Evolutionary conservation across 2,329 filamentous ascomycete species (phyloP).

Genomic region (Clonostachys chloroleuca): DNA sequence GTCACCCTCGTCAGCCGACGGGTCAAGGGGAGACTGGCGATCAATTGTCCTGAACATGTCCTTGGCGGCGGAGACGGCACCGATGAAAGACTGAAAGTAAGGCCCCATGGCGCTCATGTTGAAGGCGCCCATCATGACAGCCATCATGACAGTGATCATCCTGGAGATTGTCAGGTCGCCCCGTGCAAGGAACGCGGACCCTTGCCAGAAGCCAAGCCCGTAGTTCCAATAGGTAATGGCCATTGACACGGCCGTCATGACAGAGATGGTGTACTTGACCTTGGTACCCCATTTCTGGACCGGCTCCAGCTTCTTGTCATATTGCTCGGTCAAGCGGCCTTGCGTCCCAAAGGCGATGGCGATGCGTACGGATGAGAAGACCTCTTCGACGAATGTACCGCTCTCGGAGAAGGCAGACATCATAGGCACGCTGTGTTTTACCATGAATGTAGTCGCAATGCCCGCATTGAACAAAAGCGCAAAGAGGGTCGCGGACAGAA

Average conservation of each 20-base stretch:
- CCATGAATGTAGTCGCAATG: conserved; percentile 65
- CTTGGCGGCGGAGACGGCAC: neutral
- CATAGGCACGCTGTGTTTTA: conserved; percentile 76
- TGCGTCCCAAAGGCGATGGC: conserved; percentile 91
- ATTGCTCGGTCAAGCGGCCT: conserved; percentile 72
- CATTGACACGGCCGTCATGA: conserved; percentile 55
- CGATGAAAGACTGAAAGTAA: conserved; percentile 2
- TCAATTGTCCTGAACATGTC: neutral
- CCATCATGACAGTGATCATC: conserved; percentile 72
- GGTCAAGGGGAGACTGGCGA: conserved; percentile 1
- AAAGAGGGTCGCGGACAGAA: conserved; percentile 71
- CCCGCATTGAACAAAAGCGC: conserved; percentile 75
- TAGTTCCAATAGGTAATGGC: conserved; percentile 79
- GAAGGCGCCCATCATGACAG: conserved; percentile 59
- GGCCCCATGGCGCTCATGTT: neutral
- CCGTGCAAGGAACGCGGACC: conserved; percentile 68
- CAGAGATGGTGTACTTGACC: conserved; percentile 31
- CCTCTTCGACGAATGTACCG: conserved; percentile 64
- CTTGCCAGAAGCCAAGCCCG: conserved; percentile 91
- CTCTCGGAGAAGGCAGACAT: conserved; percentile 78
- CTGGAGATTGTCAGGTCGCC: conserved; percentile 46
- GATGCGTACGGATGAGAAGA: conserved; percentile 81
- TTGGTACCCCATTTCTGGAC: conserved; percentile 43
- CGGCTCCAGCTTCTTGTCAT: conserved; percentile 43
- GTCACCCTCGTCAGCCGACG: neutral